Evolutionary conservation across 768 basidiomycete species (phyloP).

Genomic region (Crucibulum laeve): DNA sequence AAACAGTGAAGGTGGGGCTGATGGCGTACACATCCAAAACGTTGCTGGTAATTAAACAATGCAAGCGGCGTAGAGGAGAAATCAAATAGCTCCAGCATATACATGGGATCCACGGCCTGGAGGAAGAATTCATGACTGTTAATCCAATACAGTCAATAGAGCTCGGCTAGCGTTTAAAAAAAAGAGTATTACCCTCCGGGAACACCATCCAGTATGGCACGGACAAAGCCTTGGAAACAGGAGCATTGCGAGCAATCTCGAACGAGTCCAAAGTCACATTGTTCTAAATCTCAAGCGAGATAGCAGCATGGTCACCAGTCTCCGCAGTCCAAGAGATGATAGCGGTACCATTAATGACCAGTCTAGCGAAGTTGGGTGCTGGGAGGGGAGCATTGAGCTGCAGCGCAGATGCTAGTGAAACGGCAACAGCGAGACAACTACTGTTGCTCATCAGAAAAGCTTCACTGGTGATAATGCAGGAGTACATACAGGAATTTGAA

Average conservation of each 20-base stretch:
- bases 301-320: neutral
- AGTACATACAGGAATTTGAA: too few relatives aligned
- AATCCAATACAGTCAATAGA: neutral
- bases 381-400: neutral
- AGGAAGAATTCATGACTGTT: neutral
- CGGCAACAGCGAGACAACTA: neutral
- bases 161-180: neutral
- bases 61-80: neutral
- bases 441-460: neutral
- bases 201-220: neutral
- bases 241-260: neutral
- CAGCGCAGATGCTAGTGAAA: neutral
- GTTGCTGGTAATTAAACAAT: neutral
- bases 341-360: neutral
- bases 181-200: neutral
- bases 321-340: neutral
- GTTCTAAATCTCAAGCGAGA: neutral
- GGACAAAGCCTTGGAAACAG: neutral
- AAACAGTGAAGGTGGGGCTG: neutral
- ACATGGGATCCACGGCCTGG: neutral
- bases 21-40: neutral
- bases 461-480: too few relatives aligned
- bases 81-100: neutral
- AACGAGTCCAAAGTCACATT: neutral
- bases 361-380: neutral